Evolutionary conservation across 1,284 basidiomycete genomes (phyloP), one percentile per base, ranked within the genome.

Genomic region (Lignosus rhinocerotis): DNA sequence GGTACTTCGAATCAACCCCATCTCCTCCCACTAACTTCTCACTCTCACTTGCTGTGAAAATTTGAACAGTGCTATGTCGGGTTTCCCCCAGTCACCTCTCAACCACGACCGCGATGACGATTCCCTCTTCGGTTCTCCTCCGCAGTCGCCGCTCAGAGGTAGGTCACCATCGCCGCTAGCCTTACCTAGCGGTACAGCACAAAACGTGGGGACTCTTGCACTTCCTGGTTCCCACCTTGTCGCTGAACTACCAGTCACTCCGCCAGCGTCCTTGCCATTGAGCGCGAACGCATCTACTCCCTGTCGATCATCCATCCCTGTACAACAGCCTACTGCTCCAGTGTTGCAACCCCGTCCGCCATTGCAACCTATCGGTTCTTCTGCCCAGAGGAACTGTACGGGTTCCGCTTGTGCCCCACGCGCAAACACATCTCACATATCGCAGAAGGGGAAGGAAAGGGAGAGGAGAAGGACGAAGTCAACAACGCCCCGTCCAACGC

Each of bases 121-220:
- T 65, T 91, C 90, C 39, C 87, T 92, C 67, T 92, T 92, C 56
- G 90, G 90, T 60, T 92, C 90, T 14, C 88, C 89, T 49, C 86
- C 88, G 67, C 78, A 88, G 21, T 86, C 87, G 52, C 86, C 88
- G 67, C 70, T 64, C 70, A 82, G 82, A 86, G 86, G 85, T 87
- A 90, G 87, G 85, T 87, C 86, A 76, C 82, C 83, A 58, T 68
- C 68, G 47, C 70, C 70, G 65, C 75, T 85, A 71, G 86, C 86
- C 58, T 77, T 87, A 62, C 85, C 85, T 66, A 75, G 78, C 69
- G 75, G 75, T 69, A 68, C 71, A 66, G 73, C 76, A 76, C 76
- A 90, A 90, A 91, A 92, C 83, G 90, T 92, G 89, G 90, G 89
- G 89, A 88, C 90, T 88, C 91, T 91, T 92, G 90, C 90, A 92